Base-by-base conservation (phyloP, 2,329 filamentous ascomycete species). In the Volutella citrinella region DNA sequence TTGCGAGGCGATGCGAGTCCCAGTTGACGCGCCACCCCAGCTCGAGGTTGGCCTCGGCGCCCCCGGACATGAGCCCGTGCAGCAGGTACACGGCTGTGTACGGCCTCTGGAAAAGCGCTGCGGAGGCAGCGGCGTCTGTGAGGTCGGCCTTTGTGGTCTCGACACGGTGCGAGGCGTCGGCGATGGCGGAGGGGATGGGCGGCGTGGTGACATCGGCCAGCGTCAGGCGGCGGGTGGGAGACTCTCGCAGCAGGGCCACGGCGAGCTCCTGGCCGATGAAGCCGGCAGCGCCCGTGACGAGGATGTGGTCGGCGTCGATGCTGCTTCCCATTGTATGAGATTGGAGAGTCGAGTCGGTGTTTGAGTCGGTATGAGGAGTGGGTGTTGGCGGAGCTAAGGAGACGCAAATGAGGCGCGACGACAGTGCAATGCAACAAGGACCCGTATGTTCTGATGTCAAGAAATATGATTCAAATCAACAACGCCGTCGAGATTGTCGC, bases 231-330 rank as follows among this genome's bases (percentile, higher is more conserved):
- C 67, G 34, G 2, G 52, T 42, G 16, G 47, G 37, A 1, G 54
- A 50, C 1, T 56, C 54, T 13, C 69, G 61, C 19, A 82, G 61
- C 4, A 83, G 67, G 21, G 75, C 69, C 31, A 66, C 65, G 4
- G 76, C 70, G 16, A 83, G 68, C 27, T 75, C 67, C 54, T 82
- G 78, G 51, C 79, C 78, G 37, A 84, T 74, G 54, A 83, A 82
- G 39, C 80, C 80, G 27, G 74, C 74, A 7, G 70, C 78, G 6
- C 80, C 79, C 9, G 79, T 83, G 48, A 83, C 79, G 52, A 82
- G 70, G 24, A 83, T 68, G 18, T 52, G 46, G 4, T 44, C 36
- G 9, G 27, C 21, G 27, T 33, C 21, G 15, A 32, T 24, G n/a
- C 25, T 12, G 27, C 16, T 20, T 13, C 36, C 18, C 48, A 51